phyloP scores from a whole-genome alignment of 169 alveolate species.

The Ichthyophthirius multifiliis region DNA sequence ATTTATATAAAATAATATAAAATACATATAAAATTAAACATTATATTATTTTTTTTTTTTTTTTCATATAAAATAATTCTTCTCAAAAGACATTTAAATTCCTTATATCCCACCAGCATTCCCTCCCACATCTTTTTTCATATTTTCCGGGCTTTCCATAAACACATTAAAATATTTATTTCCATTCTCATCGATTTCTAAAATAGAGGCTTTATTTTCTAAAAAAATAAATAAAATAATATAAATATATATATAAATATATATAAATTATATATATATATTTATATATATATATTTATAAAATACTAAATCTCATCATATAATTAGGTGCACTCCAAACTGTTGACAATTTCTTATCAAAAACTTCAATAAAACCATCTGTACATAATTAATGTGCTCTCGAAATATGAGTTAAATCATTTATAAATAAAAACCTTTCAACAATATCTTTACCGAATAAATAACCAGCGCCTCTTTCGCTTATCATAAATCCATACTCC shows the following conservation, averaged over 20 bases:
- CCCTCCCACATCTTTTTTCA: slow-evolving; percentile 42
- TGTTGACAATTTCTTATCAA: slow-evolving; percentile 72
- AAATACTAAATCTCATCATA: slow-evolving; percentile 61
- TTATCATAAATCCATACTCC: slow-evolving; percentile 66
- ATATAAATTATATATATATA: too few species aligned
- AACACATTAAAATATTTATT: slow-evolving; percentile 61
- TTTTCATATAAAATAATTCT: neutral
- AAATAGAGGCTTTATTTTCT: slow-evolving; percentile 63
- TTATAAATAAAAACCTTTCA: slow-evolving; percentile 65
- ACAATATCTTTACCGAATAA: slow-evolving; percentile 80
- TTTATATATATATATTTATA: neutral
- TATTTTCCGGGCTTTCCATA: slow-evolving; percentile 70
- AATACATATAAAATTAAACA: too few species aligned
- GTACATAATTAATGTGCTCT: slow-evolving; percentile 85
- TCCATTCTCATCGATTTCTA: slow-evolving; percentile 73
- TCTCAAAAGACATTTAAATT: neutral
- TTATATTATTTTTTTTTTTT: too few species aligned
- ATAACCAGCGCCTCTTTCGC: slow-evolving; percentile 87
- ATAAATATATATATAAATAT: too few species aligned
- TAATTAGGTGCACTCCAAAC: slow-evolving; percentile 91
- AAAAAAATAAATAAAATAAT: too few species aligned
- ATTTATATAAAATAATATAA: too few species aligned
- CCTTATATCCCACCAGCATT: slow-evolving; percentile 12
- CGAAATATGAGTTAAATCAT: slow-evolving; percentile 53
- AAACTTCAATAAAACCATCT: slow-evolving; percentile 76